Evolutionary conservation across 805 yeast species (phyloP).

Genomic region (Ogataea haglerorum): DNA sequence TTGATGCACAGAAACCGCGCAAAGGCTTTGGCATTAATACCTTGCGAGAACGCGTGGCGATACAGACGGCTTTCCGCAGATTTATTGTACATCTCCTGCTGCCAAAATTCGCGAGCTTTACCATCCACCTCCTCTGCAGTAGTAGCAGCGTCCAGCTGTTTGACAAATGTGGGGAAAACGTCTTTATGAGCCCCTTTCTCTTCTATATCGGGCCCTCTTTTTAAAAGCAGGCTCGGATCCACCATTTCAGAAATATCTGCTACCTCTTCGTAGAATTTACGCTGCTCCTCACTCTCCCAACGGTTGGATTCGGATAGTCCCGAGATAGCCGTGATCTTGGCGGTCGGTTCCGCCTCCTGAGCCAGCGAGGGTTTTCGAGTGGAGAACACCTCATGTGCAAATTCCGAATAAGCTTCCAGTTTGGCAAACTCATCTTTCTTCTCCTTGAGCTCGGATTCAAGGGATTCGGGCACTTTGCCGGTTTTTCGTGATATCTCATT

Average conservation of each 20-base stretch:
- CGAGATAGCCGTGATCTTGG: neutral
- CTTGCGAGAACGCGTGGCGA: slow-evolving; percentile 47
- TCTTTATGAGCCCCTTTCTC: neutral
- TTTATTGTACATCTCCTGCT: slow-evolving; percentile 56
- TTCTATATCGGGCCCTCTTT: no score
- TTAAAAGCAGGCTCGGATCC: slow-evolving; percentile 22
- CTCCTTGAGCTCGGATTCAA: slow-evolving; percentile 25
- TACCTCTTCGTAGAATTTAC: slow-evolving; percentile 57
- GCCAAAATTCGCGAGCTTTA: slow-evolving; percentile 47
- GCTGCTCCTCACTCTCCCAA: slow-evolving; percentile 70
- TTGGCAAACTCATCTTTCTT: slow-evolving; percentile 36
- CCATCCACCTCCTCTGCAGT: slow-evolving; percentile 50
- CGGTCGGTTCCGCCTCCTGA: slow-evolving; percentile 22
- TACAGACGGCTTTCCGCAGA: slow-evolving; percentile 64
- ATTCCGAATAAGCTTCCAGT: slow-evolving; percentile 41
- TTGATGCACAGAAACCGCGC: slow-evolving; percentile 70
- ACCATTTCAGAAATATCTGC: slow-evolving; percentile 40
- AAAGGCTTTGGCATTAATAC: slow-evolving; percentile 46
- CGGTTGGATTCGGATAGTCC: slow-evolving; percentile 18
- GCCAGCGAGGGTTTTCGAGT: slow-evolving; percentile 37
- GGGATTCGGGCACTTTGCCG: slow-evolving; percentile 50
- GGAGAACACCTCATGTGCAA: slow-evolving; percentile 41
- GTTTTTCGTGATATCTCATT: slow-evolving; percentile 60
- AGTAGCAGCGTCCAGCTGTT: slow-evolving; percentile 34
- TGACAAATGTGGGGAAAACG: slow-evolving; percentile 5